Conservation (phyloP, 2,329 filamentous ascomycete genomes). For the Ophiostoma sp. region DNA sequence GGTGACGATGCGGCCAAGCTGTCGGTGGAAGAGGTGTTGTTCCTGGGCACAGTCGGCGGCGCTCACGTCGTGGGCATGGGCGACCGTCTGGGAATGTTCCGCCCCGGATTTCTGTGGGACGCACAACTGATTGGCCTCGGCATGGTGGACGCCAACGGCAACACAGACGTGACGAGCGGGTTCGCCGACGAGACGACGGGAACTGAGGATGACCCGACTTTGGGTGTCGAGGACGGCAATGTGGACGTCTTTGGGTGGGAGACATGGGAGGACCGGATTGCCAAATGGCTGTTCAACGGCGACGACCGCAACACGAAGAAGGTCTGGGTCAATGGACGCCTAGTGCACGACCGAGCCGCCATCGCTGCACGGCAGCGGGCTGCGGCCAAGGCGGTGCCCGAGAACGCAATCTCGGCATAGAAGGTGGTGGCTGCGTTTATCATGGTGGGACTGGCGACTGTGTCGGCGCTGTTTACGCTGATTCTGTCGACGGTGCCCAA, state of each 20-base stretch:
- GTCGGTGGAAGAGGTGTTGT: slow-evolving; percentile 81
- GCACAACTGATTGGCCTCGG: slow-evolving; percentile 76
- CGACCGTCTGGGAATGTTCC: slow-evolving; percentile 74
- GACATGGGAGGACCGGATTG: slow-evolving; percentile 78
- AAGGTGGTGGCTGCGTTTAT: slow-evolving; percentile 17
- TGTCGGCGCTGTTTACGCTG: slow-evolving; percentile 17
- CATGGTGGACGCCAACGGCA: slow-evolving; percentile 46
- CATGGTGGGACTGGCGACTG: slow-evolving; percentile 5
- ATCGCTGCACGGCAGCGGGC: neutral
- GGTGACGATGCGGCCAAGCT: slow-evolving; percentile 61
- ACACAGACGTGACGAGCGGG: slow-evolving; percentile 32
- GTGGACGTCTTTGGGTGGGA: slow-evolving; percentile 94
- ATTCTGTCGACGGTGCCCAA: slow-evolving; percentile 10
- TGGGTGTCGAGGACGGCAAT: slow-evolving; percentile 51
- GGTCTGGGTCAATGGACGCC: slow-evolving; percentile 84
- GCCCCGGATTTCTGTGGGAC: slow-evolving; percentile 86
- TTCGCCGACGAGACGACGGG: slow-evolving; percentile 20
- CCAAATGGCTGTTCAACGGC: slow-evolving; percentile 93
- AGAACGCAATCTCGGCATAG: neutral
- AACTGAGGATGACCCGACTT: neutral
- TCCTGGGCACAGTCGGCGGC: slow-evolving; percentile 84
- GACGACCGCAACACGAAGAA: slow-evolving; percentile 86
- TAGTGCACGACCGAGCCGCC: slow-evolving; percentile 65
- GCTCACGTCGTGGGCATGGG: slow-evolving; percentile 76
- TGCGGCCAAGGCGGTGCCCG: neutral